phyloP scores from a whole-genome alignment of 768 basidiomycete genomes.

The Boletellus ananas region DNA sequence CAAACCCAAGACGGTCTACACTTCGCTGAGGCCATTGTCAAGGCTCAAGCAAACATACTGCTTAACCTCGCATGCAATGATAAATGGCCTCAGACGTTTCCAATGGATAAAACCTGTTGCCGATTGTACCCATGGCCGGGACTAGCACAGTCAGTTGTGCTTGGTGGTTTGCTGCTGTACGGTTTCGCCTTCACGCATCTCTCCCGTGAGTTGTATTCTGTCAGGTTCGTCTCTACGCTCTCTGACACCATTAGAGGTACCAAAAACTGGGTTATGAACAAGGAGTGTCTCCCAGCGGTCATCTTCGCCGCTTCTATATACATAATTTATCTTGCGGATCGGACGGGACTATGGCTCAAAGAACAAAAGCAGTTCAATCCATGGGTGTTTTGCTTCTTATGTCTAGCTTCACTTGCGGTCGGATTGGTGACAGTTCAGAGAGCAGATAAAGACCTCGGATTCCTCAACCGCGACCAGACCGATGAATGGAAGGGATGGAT shows the following conservation, averaged over 20 bases:
- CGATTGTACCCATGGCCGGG: slow-evolving; percentile 68
- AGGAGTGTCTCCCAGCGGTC: slow-evolving; percentile 38
- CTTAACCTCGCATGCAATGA: slow-evolving; percentile 83
- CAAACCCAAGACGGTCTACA: slow-evolving; percentile 86
- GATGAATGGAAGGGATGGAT: slow-evolving; percentile 99
- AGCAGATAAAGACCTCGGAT: slow-evolving; percentile 79
- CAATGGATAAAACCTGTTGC: slow-evolving; percentile 78
- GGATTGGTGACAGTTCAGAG: slow-evolving; percentile 67
- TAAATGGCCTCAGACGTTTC: slow-evolving; percentile 53
- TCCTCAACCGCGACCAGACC: slow-evolving; percentile 88
- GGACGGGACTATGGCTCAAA: slow-evolving; percentile 85
- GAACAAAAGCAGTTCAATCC: slow-evolving; percentile 82
- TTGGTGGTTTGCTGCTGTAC: slow-evolving; percentile 44
- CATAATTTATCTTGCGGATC: slow-evolving; percentile 76
- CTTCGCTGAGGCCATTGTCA: slow-evolving; percentile 59
- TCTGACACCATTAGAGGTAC: slow-evolving; percentile 16
- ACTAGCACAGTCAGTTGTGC: slow-evolving; percentile 49
- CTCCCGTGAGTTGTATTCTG: slow-evolving; percentile 19
- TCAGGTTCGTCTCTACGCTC: slow-evolving; percentile 6
- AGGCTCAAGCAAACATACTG: slow-evolving; percentile 71
- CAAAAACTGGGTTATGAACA: slow-evolving; percentile 16
- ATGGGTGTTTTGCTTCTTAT: slow-evolving; percentile 63
- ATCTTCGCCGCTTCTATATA: slow-evolving; percentile 63
- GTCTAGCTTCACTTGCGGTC: slow-evolving; percentile 45
- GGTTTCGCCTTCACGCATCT: slow-evolving; percentile 49